Percentiles rank a stretch among this genome's conserved stretches.
Evolutionary conservation across 768 basidiomycete genomes (phyloP).

Genomic region (Hypholoma sublateritium): DNA sequence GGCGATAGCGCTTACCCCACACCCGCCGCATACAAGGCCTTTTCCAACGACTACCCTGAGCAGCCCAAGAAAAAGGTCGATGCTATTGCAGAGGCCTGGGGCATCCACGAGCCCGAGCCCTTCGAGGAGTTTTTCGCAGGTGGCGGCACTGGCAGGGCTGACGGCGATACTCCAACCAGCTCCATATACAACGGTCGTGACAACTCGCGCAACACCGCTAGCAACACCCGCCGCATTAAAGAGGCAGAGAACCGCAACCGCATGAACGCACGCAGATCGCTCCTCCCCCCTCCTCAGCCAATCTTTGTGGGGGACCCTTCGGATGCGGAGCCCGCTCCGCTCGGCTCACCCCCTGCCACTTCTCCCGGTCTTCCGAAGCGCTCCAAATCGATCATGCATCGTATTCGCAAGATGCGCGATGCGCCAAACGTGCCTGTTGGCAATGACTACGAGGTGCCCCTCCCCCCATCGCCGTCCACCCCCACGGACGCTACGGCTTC

Average conservation of each 20-base stretch:
- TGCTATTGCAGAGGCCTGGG: constrained; percentile 91
- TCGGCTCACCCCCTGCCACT: constrained; percentile 38
- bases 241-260: constrained; percentile 40
- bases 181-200: constrained; percentile 72
- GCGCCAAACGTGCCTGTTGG: constrained; percentile 78
- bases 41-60: constrained; percentile 52
- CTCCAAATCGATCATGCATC: constrained; percentile 82
- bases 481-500: constrained; percentile 29
- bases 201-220: constrained; percentile 28
- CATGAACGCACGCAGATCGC: constrained; percentile 44
- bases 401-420: constrained; percentile 87
- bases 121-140: constrained; percentile 89
- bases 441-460: constrained; percentile 41
- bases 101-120: constrained; percentile 89
- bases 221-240: constrained; percentile 36
- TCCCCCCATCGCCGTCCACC: constrained; percentile 48
- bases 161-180: constrained; percentile 60
- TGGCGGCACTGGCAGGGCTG: constrained; percentile 50
- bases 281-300: constrained; percentile 79
- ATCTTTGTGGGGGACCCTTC: constrained; percentile 67
- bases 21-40: constrained; percentile 43
- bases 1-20: constrained; percentile 55
- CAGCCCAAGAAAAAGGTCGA: constrained; percentile 85
- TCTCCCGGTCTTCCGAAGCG: constrained; percentile 62
- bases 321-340: constrained; percentile 32